A percentile compares a stretch with the other conserved stretches of the same genome.
Evolutionary conservation across 1,139 yeast genomes (phyloP).

Genomic region (Lodderomyces theae): DNA sequence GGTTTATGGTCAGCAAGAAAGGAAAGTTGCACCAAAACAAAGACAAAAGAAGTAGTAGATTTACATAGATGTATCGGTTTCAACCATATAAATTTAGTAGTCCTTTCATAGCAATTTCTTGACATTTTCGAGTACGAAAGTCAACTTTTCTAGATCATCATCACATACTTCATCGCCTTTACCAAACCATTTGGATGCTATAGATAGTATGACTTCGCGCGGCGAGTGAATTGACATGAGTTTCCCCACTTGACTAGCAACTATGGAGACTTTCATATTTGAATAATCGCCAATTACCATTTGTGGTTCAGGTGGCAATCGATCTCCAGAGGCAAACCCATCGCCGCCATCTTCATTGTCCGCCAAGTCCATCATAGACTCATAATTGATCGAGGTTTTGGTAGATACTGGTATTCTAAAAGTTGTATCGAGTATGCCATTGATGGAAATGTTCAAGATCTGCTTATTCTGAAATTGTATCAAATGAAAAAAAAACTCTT

Average conservation of each 20-base stretch:
- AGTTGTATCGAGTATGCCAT: slow-evolving; percentile 44
- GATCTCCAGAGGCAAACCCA: slow-evolving; percentile 10
- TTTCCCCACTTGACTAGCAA: slow-evolving; percentile 46
- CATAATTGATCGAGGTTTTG: slow-evolving; percentile 26
- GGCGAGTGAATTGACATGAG: slow-evolving; percentile 27
- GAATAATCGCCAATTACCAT: slow-evolving; percentile 40
- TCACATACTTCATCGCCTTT: slow-evolving; percentile 30
- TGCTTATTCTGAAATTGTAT: slow-evolving; percentile 35
- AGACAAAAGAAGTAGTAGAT: slow-evolving; percentile 30
- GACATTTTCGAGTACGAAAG: slow-evolving; percentile 38
- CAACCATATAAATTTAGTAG: neutral
- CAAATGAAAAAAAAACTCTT: slow-evolving; percentile 33
- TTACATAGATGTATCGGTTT: neutral
- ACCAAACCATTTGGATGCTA: slow-evolving; percentile 47
- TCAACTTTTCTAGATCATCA: slow-evolving; percentile 40
- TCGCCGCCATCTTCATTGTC: slow-evolving; percentile 12
- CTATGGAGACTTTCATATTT: slow-evolving; percentile 39
- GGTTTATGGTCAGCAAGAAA: slow-evolving; percentile 67
- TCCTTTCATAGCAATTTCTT: slow-evolving; percentile 19
- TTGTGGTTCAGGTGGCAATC: slow-evolving; percentile 30
- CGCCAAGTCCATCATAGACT: slow-evolving; percentile 17
- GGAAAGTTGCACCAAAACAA: slow-evolving; percentile 65
- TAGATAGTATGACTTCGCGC: slow-evolving; percentile 34
- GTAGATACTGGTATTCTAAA: slow-evolving; percentile 42
- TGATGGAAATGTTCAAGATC: slow-evolving; percentile 34